A percentile compares a stretch with the other conserved stretches of the same genome.
Evolutionary conservation across 176 grass and related monocot species (phyloP).

Genomic region (Stipa capillata): DNA sequence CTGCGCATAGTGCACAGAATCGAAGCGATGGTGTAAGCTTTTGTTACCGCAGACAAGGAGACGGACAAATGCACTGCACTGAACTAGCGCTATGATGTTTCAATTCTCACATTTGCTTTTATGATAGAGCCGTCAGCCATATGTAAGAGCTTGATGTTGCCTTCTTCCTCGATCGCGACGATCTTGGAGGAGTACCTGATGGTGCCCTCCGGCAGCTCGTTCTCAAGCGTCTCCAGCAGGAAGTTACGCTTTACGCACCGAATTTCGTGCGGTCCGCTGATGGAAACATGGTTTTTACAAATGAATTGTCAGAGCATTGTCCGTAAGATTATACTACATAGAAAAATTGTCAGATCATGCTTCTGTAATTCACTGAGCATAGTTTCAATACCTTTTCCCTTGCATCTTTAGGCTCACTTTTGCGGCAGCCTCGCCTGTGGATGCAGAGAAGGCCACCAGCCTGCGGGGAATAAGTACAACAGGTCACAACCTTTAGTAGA

Average conservation of each 20-base stretch:
- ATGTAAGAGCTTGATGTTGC: conserved; percentile 44
- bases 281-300: neutral
- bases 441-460: conserved; percentile 30
- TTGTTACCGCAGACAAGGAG: neutral
- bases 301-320: neutral
- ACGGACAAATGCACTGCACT: neutral
- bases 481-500: neutral
- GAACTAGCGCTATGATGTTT: too few species aligned
- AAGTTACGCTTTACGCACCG: conserved; percentile 59
- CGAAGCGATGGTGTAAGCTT: neutral
- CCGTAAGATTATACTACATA: neutral
- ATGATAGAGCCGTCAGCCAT: conserved; percentile 62
- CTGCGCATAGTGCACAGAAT: neutral
- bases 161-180: conserved; percentile 44
- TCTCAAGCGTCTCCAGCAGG: conserved; percentile 45
- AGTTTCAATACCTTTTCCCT: conserved; percentile 17
- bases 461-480: neutral
- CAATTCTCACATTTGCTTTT: conserved; percentile 57
- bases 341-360: neutral
- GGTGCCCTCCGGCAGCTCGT: conserved; percentile 49
- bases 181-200: conserved; percentile 82
- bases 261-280: conserved; percentile 48
- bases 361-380: neutral
- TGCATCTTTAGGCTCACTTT: conserved; percentile 27
- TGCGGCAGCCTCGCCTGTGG: conserved; percentile 33